These are phyloP conservation scores for Xylariales sp. DNA, from an alignment of 2,329 filamentous ascomycete genomes.

Conservation along the genomic window DNA sequence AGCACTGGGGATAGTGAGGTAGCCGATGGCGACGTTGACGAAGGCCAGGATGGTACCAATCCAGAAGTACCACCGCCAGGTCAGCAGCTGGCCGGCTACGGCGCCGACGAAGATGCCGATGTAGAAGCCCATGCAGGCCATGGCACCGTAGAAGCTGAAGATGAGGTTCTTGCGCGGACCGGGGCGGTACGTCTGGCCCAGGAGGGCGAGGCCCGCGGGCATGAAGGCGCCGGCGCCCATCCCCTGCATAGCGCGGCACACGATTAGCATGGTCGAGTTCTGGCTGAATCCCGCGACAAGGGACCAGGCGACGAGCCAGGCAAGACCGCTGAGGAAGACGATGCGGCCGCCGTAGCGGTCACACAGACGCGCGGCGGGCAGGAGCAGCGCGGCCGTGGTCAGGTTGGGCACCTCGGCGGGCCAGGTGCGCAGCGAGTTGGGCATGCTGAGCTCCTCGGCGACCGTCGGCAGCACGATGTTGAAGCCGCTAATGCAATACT, in stretches of 20 bases:
- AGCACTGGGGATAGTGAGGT: conserved; percentile 23
- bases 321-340: conserved; percentile 55
- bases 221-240: conserved; percentile 69
- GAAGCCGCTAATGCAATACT: conserved; percentile 77
- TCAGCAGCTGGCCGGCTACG: conserved; percentile 51
- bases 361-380: conserved; percentile 57
- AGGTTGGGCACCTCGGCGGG: conserved; percentile 58
- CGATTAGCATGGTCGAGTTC: conserved; percentile 65
- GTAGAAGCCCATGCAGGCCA: conserved; percentile 52
- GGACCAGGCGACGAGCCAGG: conserved; percentile 66
- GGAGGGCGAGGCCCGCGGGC: conserved; percentile 62
- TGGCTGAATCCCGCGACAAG: conserved; percentile 66
- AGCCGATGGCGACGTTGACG: conserved; percentile 17
- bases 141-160: conserved; percentile 52
- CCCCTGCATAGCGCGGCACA: conserved; percentile 70
- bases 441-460: conserved; percentile 57
- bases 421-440: conserved; percentile 57
- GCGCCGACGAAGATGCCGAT: conserved; percentile 63
- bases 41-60: conserved; percentile 44
- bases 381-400: conserved; percentile 50
- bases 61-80: conserved; percentile 67
- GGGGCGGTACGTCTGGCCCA: conserved; percentile 61
- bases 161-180: conserved; percentile 66
- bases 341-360: conserved; percentile 60
- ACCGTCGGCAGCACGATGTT: conserved; percentile 67